Percentiles rank a stretch among this genome's conserved stretches.
Evolutionary conservation across 2,329 filamentous ascomycete species (phyloP).

Genomic region (Curvularia sp.): DNA sequence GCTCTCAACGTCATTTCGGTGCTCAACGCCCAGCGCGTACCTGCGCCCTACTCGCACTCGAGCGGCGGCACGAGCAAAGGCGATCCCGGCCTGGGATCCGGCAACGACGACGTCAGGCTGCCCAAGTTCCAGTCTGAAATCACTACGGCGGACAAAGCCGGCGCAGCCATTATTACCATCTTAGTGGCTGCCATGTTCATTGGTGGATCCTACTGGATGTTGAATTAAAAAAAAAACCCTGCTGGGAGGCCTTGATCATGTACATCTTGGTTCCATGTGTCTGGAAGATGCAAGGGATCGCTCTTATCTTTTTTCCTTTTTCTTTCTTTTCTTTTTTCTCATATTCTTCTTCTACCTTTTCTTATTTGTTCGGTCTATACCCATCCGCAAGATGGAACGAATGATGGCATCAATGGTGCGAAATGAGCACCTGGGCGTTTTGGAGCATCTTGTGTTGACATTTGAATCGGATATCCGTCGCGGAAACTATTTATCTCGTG

Average conservation of each 20-base stretch:
- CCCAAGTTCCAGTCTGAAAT: constrained; percentile 34
- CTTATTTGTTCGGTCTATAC: background rate
- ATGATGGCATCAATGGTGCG: constrained; percentile 1
- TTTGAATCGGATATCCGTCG: background rate
- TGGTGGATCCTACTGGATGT: constrained; percentile 8
- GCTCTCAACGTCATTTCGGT: constrained; percentile 61
- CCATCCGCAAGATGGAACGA: constrained; percentile 3
- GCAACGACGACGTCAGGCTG: constrained; percentile 31
- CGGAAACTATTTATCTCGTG: no score
- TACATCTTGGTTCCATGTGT: background rate
- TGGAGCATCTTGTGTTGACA: background rate
- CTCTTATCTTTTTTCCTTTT: no score
- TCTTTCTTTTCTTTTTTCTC: no score
- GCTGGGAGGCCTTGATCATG: background rate
- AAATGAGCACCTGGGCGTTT: background rate
- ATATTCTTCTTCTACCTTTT: background rate
- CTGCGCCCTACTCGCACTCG: constrained; percentile 55
- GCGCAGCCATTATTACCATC: constrained; percentile 54
- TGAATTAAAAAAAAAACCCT: background rate
- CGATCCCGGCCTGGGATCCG: constrained; percentile 52
- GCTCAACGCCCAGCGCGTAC: constrained; percentile 50
- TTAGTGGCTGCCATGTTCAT: constrained; percentile 27
- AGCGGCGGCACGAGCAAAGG: constrained; percentile 62
- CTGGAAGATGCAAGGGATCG: background rate
- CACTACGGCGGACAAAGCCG: constrained; percentile 52